Conservation (phyloP, 306 rosid genomes). For the Prunus davidiana region DNA sequence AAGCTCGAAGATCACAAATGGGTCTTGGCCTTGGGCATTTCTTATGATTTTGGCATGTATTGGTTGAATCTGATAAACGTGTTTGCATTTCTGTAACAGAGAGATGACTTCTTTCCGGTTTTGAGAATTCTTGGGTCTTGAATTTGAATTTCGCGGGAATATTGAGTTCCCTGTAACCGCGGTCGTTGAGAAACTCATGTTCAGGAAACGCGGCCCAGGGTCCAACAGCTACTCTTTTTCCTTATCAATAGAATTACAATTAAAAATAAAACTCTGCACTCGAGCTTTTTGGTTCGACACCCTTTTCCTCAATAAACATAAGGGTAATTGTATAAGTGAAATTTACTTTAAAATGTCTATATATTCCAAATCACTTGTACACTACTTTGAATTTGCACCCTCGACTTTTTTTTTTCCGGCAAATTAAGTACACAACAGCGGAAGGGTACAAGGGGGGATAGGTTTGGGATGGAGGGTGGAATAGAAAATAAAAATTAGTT, state of each 20-base stretch:
- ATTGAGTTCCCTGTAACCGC: constrained; percentile 6
- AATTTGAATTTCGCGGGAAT: constrained; percentile 17
- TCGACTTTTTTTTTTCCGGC: no score
- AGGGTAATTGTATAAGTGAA: no score
- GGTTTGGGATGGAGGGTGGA: no score
- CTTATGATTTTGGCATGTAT: constrained; percentile 33
- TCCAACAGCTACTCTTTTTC: neutral
- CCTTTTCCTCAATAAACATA: no score
- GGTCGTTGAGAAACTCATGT: neutral
- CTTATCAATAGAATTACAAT: neutral
- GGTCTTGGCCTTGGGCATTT: constrained; percentile 30
- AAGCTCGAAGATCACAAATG: constrained; percentile 41
- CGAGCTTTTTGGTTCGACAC: no score
- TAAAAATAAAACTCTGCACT: no score
- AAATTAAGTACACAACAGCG: no score
- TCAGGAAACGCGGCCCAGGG: neutral
- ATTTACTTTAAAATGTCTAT: no score
- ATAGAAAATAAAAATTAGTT: no score
- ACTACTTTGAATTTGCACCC: no score
- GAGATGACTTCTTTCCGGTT: constrained; percentile 20
- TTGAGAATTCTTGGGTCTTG: neutral
- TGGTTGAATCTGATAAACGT: constrained; percentile 19
- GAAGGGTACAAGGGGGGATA: no score
- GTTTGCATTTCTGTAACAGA: constrained; percentile 25
- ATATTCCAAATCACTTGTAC: no score